Evolutionary conservation across 805 yeast species (phyloP), one percentile per base, ranked within the genome.

Genomic region (Candida chilensis): DNA sequence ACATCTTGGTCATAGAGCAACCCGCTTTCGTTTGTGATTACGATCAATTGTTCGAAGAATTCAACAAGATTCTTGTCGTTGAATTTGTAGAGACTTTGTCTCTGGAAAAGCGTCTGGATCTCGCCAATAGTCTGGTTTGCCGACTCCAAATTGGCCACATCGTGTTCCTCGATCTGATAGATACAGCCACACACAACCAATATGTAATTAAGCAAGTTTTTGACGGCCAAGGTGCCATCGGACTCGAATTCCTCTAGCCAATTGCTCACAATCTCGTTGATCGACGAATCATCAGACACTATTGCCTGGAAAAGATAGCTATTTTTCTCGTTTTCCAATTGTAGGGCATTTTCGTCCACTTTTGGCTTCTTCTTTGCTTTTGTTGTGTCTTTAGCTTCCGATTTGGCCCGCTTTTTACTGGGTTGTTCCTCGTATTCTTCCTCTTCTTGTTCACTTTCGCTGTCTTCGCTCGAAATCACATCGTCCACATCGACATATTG

Each of bases 91-190:
- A 61, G 45, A 31, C 63, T 62, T 49, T 82, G 88, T 10, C 60
- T 57, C 32, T 67, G 60, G 40, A 83, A 82, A 27, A 71, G 54
- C 13, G 72, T 59, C 37, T 82, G 81, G 17, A 87, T 53, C 49
- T 85, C 95, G 4, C 68, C 74, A 7, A 84, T 70, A 0, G 95
- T 83, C 20, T 78, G 81, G 11, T 69, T 59, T 1, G 92, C 82
- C 5, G 83, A 71, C 25, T 81, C 87, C 31, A 70, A 60, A 42
- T 76, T 78, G 16, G 60, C 62, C 29, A 85, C 76, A 48, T 87
- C 96, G 49, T 88, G 94, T 17, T 74, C 71, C 35, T 77, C 78
- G 7, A 84, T 70, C 16, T 69, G 71, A 2, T 74, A 62, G 14
- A 73, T 63, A 29, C 87, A 78, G 0, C 95, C 95, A 47, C 84